phyloP scores from a whole-genome alignment of 1,284 basidiomycete species.

The Anthracocystis setariae region DNA sequence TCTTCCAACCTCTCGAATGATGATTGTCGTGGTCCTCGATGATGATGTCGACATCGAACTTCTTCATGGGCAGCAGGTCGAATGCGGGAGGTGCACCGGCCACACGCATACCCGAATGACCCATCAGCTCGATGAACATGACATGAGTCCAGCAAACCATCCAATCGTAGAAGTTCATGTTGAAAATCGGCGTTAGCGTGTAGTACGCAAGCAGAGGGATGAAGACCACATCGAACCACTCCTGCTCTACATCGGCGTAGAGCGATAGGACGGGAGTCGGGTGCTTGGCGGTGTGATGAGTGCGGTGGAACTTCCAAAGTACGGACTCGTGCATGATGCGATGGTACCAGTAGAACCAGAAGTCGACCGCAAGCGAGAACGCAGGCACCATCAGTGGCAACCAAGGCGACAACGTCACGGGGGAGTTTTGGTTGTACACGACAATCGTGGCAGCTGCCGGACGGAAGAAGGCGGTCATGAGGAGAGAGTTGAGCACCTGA shows the following conservation, averaged over 20 bases:
- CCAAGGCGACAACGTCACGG: slow-evolving; percentile 37
- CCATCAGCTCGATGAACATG: slow-evolving; percentile 54
- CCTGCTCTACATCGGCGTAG: slow-evolving; percentile 60
- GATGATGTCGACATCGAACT: slow-evolving; percentile 53
- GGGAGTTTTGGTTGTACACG: slow-evolving; percentile 49
- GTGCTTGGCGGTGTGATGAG: slow-evolving; percentile 58
- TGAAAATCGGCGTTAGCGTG: slow-evolving; percentile 22
- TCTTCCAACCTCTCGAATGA: slow-evolving; percentile 59
- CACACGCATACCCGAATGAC: slow-evolving; percentile 60
- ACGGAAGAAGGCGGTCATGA: slow-evolving; percentile 46
- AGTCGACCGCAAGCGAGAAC: slow-evolving; percentile 52
- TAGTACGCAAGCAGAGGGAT: slow-evolving; percentile 49
- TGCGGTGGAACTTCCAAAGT: slow-evolving; percentile 53
- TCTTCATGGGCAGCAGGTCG: slow-evolving; percentile 32
- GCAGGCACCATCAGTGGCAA: slow-evolving; percentile 51
- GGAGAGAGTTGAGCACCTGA: slow-evolving; percentile 41
- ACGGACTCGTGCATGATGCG: slow-evolving; percentile 58
- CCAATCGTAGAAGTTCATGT: slow-evolving; percentile 44
- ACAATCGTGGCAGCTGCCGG: slow-evolving; percentile 45
- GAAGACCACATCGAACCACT: slow-evolving; percentile 53
- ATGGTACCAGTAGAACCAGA: slow-evolving; percentile 64
- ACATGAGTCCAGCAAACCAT: slow-evolving; percentile 47
- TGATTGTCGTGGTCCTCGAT: slow-evolving; percentile 68
- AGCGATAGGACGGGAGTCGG: slow-evolving; percentile 51
- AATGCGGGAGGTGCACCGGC: slow-evolving; percentile 46